Conservation (phyloP, 2,329 filamentous ascomycete genomes). For the Cryphonectria carpinicola region DNA sequence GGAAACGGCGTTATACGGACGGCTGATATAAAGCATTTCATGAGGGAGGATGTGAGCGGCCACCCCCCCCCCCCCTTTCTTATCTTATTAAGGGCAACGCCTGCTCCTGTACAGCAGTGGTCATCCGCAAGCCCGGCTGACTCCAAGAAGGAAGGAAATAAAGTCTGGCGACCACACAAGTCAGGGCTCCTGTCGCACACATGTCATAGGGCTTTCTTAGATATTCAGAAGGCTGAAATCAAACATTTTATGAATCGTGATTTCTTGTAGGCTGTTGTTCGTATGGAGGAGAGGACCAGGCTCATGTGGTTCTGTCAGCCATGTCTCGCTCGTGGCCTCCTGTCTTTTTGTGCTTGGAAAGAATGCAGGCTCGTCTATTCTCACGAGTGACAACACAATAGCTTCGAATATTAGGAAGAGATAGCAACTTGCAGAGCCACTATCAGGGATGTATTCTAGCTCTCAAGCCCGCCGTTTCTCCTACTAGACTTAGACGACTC, state of each 20-base stretch:
- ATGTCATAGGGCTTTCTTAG: not conserved
- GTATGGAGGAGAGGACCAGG: not conserved
- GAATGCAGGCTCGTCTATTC: not conserved
- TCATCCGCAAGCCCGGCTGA: not conserved
- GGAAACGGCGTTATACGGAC: constrained; percentile 25
- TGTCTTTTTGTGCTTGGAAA: not conserved
- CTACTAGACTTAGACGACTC: not conserved
- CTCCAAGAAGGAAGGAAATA: not conserved
- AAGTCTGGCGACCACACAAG: not conserved
- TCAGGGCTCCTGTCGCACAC: not conserved
- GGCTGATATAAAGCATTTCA: constrained; percentile 21
- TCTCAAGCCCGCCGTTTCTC: not conserved
- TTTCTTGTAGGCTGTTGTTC: not conserved
- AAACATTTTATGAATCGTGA: not conserved
- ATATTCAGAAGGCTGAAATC: not conserved
- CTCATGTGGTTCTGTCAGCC: not conserved
- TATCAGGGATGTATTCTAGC: not conserved
- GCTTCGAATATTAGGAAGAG: not conserved
- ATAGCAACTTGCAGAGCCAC: not conserved
- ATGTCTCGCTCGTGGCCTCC: not conserved
- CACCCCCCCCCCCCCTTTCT: too few species aligned
- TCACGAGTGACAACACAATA: not conserved
- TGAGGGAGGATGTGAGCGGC: not conserved
- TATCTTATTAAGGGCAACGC: not conserved
- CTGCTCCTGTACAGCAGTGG: not conserved